Evolutionary conservation across 73 alveolate genomes (phyloP), one percentile per base, ranked within the genome.

Genomic region (Symbiodinium pilosum): DNA sequence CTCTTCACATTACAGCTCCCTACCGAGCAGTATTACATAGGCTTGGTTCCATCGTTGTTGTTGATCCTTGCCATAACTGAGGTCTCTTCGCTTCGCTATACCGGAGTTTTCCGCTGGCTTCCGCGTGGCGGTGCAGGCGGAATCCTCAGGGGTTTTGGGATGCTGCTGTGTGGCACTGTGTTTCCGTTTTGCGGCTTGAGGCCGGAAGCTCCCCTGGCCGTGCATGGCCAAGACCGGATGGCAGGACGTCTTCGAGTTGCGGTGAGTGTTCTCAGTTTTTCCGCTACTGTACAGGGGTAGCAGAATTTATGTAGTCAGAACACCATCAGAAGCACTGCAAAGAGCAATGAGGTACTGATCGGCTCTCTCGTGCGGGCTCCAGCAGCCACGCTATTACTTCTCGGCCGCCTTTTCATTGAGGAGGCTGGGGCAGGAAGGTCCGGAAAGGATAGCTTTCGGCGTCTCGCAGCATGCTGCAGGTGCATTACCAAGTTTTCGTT

Each of bases 341-440:
- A 47, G 14, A 47, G 59, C 59, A 47, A 14, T 9, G 28, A 88
- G 95, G 95, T 88, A 9, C 86, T 88, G 36, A 88, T 88, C 40
- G 95, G 95, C 30, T 88, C 95, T 18, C 86, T 88, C 7, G 32
- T 88, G 54, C 43, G 95, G 16, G 43, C 95, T 26, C 95, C 95
- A 8, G 86, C 95, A 59, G 71, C 95, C 24, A 59, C 95, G 44
- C 20, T 88, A 14, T 41, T 64, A 20, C 86, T 88, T 30, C 95
- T 88, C 18, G 95, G 95, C 26, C 43, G 95, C 47, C 95, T 88
- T 47, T 88, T 88, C 26, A 73, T 88, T 34, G 95, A 88, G 47
- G 51, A 88, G 95, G 95, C 43, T n/a, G n/a, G n/a, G n/a, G n/a
- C n/a, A n/a, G n/a, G n/a, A n/a, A n/a, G n/a, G n/a, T n/a, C n/a